Percentiles rank a stretch among this genome's conserved stretches.
Evolutionary conservation across 306 rosid species (phyloP).

Genomic region (Citrullus colocynthis): DNA sequence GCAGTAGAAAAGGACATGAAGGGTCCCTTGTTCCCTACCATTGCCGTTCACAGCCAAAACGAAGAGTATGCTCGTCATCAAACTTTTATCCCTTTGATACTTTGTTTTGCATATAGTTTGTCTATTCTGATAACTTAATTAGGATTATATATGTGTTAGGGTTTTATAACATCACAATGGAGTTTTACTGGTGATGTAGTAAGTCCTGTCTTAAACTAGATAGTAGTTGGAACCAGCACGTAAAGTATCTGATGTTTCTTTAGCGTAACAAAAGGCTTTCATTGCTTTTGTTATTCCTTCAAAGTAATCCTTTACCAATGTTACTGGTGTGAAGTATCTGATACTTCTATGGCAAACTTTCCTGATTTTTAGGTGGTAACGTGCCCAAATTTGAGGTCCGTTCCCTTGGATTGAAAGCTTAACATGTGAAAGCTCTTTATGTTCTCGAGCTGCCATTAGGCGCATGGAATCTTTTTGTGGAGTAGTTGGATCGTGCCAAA

Average conservation of each 20-base stretch:
- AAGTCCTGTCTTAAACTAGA: background rate
- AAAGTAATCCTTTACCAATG: background rate
- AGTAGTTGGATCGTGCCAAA: background rate
- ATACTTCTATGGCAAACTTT: background rate
- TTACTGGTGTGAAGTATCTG: background rate
- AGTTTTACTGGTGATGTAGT: background rate
- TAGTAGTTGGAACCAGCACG: background rate
- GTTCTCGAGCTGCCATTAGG: background rate
- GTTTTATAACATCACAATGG: background rate
- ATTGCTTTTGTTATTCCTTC: background rate
- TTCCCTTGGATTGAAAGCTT: background rate
- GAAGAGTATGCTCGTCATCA: conserved; percentile 64
- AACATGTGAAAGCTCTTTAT: background rate
- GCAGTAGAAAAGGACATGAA: conserved; percentile 61
- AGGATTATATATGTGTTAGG: background rate
- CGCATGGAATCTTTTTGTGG: background rate
- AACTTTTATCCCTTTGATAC: background rate
- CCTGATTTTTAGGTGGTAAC: background rate
- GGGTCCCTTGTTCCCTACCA: conserved; percentile 75
- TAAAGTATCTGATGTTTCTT: background rate
- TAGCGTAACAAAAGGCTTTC: background rate
- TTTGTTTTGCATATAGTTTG: background rate
- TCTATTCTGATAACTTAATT: background rate
- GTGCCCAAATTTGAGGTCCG: background rate
- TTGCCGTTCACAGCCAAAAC: conserved; percentile 95